phyloP scores from a whole-genome alignment of 176 grass and related monocot species.

The Musa troglodytarum region DNA sequence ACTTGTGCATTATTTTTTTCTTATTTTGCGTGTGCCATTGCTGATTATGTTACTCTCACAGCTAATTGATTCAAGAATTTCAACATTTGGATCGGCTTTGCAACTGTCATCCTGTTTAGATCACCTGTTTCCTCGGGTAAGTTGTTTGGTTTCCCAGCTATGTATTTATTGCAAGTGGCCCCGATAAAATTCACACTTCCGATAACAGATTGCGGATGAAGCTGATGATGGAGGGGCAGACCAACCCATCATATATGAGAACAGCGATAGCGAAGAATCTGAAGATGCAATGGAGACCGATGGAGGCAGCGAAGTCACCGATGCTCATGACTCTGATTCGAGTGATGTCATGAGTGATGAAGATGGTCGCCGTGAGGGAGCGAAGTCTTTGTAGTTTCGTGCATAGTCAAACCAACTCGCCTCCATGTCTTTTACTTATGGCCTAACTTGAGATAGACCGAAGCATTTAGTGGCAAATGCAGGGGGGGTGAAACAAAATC shows the following conservation, averaged over 20 bases:
- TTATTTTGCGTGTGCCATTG: neutral
- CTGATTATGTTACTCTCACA: conserved; percentile 17
- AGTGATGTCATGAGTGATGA: conserved; percentile 70
- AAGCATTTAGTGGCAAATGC: too few relatives aligned
- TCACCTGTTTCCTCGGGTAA: conserved; percentile 53
- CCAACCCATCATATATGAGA: conserved; percentile 57
- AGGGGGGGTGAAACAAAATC: too few relatives aligned
- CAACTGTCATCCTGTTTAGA: conserved; percentile 75
- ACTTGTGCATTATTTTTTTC: neutral
- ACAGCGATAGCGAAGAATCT: conserved; percentile 68
- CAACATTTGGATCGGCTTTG: conserved; percentile 58
- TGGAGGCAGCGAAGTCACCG: conserved; percentile 27
- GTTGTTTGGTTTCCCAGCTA: conserved; percentile 14
- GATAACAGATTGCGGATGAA: conserved; percentile 57
- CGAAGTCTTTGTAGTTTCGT: too few relatives aligned
- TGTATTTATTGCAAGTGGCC: neutral
- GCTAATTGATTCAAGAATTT: conserved; percentile 86
- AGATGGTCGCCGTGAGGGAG: neutral
- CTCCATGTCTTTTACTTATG: too few relatives aligned
- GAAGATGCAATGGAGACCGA: conserved; percentile 75
- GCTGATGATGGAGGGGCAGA: conserved; percentile 34
- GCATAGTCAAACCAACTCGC: too few relatives aligned
- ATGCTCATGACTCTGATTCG: conserved; percentile 60
- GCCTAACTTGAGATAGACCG: too few relatives aligned
- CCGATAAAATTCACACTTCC: neutral